Evolutionary conservation across 2,329 filamentous ascomycete species (phyloP).

Genomic region (Xenoacremonium recifei): DNA sequence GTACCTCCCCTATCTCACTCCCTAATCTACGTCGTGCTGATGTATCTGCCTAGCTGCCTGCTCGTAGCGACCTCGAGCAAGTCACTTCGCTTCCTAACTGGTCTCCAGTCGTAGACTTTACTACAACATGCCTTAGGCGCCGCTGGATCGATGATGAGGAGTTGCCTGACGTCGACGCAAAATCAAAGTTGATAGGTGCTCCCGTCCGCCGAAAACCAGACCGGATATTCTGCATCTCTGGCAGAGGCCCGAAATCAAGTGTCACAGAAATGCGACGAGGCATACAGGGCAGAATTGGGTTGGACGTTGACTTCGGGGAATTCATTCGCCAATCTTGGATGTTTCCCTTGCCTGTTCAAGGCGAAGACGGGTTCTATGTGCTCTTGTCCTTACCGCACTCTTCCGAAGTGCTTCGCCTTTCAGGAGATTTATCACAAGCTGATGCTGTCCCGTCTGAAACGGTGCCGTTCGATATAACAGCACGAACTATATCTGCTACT

Average conservation of each 20-base stretch:
- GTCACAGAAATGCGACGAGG: slow-evolving; percentile 70
- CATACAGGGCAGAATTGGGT: slow-evolving; percentile 64
- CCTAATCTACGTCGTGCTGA: slow-evolving; percentile 8
- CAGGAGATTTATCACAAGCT: slow-evolving; percentile 45
- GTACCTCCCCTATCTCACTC: slow-evolving; percentile 39
- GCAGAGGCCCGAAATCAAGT: slow-evolving; percentile 59
- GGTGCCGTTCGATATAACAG: slow-evolving; percentile 50
- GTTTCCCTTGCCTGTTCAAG: slow-evolving; percentile 32
- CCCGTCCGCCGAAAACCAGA: slow-evolving; percentile 48
- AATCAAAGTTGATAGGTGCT: too few species aligned
- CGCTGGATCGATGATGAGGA: too few species aligned
- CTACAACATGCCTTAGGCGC: too few species aligned
- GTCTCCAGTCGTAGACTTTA: slow-evolving; percentile 57
- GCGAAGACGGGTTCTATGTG: slow-evolving; percentile 28
- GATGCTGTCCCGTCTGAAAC: slow-evolving; percentile 39
- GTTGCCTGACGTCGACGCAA: too few species aligned
- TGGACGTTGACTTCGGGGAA: slow-evolving; percentile 51
- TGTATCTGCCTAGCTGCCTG: slow-evolving; percentile 41
- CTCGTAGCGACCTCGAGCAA: slow-evolving; percentile 48
- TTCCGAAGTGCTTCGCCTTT: slow-evolving; percentile 48
- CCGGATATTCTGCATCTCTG: slow-evolving; percentile 65
- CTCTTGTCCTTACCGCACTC: slow-evolving; percentile 50
- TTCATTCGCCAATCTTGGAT: slow-evolving; percentile 54
- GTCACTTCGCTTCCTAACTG: slow-evolving; percentile 58
- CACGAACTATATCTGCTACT: slow-evolving; percentile 49